Evolutionary conservation across 2,329 filamentous ascomycete species (phyloP).

Genomic region (Zopfia rhizophila): DNA sequence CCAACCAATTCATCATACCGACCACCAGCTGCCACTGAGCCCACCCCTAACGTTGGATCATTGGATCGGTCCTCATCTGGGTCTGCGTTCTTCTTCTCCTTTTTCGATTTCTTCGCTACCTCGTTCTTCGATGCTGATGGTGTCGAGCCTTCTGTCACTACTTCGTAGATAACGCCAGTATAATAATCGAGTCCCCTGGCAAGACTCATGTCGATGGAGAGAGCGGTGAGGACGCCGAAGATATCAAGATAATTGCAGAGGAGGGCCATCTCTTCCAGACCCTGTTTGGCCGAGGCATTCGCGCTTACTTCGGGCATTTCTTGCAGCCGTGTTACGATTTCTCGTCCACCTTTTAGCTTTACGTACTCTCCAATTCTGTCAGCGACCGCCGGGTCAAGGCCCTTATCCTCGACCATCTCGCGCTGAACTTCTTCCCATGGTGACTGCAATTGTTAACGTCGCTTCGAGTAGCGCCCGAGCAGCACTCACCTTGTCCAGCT

Average conservation of each 20-base stretch:
- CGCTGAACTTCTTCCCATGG: slow-evolving; percentile 90
- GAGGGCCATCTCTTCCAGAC: slow-evolving; percentile 81
- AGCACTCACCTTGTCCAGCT: slow-evolving; percentile 81
- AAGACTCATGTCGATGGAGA: slow-evolving; percentile 90
- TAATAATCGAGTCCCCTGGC: slow-evolving; percentile 94
- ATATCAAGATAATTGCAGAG: slow-evolving; percentile 85
- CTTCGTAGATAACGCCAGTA: slow-evolving; percentile 90
- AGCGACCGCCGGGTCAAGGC: slow-evolving; percentile 77
- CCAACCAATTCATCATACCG: slow-evolving; percentile 93
- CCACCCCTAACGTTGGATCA: slow-evolving; percentile 84
- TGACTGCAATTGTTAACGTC: slow-evolving; percentile 41
- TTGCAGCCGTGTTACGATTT: slow-evolving; percentile 77
- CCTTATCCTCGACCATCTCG: slow-evolving; percentile 95
- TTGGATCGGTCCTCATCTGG: slow-evolving; percentile 75
- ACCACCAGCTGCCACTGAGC: slow-evolving; percentile 88
- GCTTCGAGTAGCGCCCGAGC: background rate
- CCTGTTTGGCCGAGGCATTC: slow-evolving; percentile 80
- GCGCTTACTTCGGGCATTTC: slow-evolving; percentile 73
- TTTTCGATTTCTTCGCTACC: slow-evolving; percentile 55
- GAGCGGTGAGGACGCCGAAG: slow-evolving; percentile 75
- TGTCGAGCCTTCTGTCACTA: slow-evolving; percentile 83
- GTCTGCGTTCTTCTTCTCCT: slow-evolving; percentile 34
- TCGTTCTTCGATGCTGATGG: slow-evolving; percentile 52
- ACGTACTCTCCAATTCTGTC: slow-evolving; percentile 90
- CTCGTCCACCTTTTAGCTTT: slow-evolving; percentile 77